Percentiles rank a stretch among this genome's conserved stretches.
phyloP scores from a whole-genome alignment of 257 asterid genomes.

The Dorcoceras hygrometricum region DNA sequence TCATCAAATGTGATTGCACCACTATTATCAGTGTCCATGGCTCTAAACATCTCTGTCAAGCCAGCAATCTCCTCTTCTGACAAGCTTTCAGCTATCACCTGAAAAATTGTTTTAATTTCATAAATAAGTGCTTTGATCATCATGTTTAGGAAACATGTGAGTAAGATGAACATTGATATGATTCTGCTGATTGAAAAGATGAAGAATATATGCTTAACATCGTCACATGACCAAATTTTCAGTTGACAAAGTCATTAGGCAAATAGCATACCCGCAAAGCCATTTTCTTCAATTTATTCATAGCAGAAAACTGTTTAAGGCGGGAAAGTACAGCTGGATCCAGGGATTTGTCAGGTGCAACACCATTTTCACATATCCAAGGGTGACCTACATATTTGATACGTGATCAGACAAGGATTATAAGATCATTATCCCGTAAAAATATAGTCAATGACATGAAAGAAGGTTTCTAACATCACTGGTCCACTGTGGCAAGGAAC shows the following conservation, averaged over 20 bases:
- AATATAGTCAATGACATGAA: neutral
- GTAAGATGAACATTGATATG: conserved; percentile 8
- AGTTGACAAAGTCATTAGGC: neutral
- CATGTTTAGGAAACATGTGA: conserved; percentile 6
- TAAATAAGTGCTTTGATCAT: conserved; percentile 9
- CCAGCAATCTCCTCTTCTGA: conserved; percentile 97
- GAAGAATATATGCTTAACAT: conserved; percentile 12
- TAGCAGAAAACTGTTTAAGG: conserved; percentile 71
- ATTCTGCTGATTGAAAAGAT: neutral
- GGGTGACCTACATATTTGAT: conserved; percentile 55
- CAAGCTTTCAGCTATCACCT: conserved; percentile 96
- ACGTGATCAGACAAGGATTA: conserved; percentile 17
- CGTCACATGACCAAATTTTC: conserved; percentile 18
- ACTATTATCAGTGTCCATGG: conserved; percentile 92
- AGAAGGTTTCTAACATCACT: neutral
- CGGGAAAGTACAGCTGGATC: conserved; percentile 85
- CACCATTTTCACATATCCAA: conserved; percentile 79
- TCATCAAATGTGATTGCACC: conserved; percentile 96
- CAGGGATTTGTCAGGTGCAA: conserved; percentile 74
- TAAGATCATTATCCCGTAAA: conserved; percentile 5
- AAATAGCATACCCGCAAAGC: conserved; percentile 70
- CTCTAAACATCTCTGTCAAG: conserved; percentile 81
- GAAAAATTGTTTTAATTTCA: conserved; percentile 25
- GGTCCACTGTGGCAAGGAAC: conserved; percentile 4
- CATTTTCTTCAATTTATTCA: conserved; percentile 83